Base-by-base conservation (phyloP, 140 eudicot genomes). In the Anethum foeniculum region DNA sequence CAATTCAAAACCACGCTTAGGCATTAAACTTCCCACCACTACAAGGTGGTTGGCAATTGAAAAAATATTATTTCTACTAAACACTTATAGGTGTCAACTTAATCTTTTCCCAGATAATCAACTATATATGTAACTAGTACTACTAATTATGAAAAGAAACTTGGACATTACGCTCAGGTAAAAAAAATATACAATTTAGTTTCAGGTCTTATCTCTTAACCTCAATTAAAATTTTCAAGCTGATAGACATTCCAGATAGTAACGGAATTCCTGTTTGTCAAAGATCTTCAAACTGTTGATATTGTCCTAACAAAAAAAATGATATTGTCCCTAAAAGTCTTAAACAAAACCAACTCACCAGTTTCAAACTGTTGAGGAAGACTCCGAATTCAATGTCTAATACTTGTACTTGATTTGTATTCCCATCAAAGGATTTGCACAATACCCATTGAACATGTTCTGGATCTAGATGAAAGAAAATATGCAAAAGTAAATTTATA, bases 331-430 rank as follows among this genome's bases (percentile, higher is more conserved):
- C 12, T 11, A 46, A 6, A 75, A 46, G 79, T 28, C 38, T 54
- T 1, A 14, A 46, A 16, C 21, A 82, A 13, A 13, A 44, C 52
- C 36, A 78, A 86, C 92, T 86, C 81, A 94, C 98, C 98, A 94
- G 68, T 85, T 89, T 94, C 86, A 94, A 88, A 86, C 88, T 85
- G 21, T 88, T 71, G 38, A 73, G 79, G 78, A 87, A 86, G 86
- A 86, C 88, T 81, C 98, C 98, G 86, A 92, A 94, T 67, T 94
- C 94, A 81, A 86, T 67, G 82, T 92, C 97, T 6, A 94, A 83
- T 51, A 89, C 91, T 81, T 81, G 84, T 46, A 88, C 91, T 81
- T 80, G 84, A 71, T 79, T 82, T 72, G 85, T 48, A 68, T 71
- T 87, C 73, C 83, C 87, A 19, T 85, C 89, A 88, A 92, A 92